Evolutionary conservation across 139 green algal species (phyloP).

Genomic region (Chlamydomonas applanata): DNA sequence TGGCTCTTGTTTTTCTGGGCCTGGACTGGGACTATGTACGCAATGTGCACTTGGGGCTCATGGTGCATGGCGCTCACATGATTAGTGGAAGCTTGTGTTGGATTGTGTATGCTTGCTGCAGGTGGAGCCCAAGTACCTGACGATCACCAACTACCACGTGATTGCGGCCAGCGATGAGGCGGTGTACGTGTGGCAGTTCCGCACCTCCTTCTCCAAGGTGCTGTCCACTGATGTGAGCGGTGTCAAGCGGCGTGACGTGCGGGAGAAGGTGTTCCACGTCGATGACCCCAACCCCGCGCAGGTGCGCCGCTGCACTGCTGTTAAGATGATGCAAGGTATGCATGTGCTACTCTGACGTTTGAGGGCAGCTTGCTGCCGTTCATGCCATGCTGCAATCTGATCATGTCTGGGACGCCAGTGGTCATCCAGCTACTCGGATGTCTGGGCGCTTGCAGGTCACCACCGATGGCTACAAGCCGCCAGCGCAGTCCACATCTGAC

Average conservation of each 20-base stretch:
- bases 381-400: no score
- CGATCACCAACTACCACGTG: conserved; percentile 57
- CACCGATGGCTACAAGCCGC: conserved; percentile 1
- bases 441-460: background rate
- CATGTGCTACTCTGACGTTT: no score
- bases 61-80: no score
- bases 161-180: conserved; percentile 52
- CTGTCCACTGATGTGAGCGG: conserved; percentile 47
- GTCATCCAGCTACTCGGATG: no score
- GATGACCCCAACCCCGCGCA: conserved; percentile 41
- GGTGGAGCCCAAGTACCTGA: conserved; percentile 51
- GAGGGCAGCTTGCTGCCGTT: no score
- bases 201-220: conserved; percentile 49
- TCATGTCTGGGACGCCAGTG: no score
- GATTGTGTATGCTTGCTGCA: background rate
- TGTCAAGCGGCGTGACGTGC: conserved; percentile 47
- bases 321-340: no score
- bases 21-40: no score
- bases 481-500: conserved; percentile 40
- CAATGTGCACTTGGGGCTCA: no score
- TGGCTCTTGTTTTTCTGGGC: background rate
- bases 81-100: no score
- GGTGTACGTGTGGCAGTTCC: conserved; percentile 77
- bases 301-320: conserved; percentile 23
- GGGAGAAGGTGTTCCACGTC: conserved; percentile 67